Evolutionary conservation across 1,139 yeast species (phyloP).

Genomic region (Protomyces inouyei): DNA sequence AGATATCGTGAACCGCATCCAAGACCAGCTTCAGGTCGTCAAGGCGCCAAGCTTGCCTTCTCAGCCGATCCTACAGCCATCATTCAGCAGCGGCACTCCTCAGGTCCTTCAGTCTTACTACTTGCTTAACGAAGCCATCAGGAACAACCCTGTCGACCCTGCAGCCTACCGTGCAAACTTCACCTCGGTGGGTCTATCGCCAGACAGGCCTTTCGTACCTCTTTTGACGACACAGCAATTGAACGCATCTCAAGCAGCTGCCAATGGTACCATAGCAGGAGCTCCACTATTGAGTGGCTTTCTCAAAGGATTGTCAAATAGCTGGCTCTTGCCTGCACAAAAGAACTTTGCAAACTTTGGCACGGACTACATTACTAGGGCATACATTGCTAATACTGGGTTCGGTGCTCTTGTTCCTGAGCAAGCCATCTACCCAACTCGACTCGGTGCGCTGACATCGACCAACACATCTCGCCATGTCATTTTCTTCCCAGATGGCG

Average conservation of each 20-base stretch:
- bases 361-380: background rate
- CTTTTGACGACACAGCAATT: background rate
- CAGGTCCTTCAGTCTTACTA: background rate
- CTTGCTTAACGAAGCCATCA: background rate
- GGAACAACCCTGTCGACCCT: background rate
- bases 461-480: background rate
- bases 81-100: background rate
- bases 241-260: background rate
- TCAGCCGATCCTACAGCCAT: background rate
- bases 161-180: background rate
- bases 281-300: background rate
- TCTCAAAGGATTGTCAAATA: background rate
- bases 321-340: background rate
- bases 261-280: background rate
- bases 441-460: background rate
- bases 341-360: background rate
- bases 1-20: background rate
- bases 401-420: conserved; percentile 1
- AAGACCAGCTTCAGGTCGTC: background rate
- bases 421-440: background rate
- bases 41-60: background rate
- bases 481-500: conserved; percentile 5
- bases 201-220: background rate
- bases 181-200: background rate
- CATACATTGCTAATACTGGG: background rate